Evolutionary conservation across 2,329 filamentous ascomycete species (phyloP).

Genomic region (Penicillium sp.): DNA sequence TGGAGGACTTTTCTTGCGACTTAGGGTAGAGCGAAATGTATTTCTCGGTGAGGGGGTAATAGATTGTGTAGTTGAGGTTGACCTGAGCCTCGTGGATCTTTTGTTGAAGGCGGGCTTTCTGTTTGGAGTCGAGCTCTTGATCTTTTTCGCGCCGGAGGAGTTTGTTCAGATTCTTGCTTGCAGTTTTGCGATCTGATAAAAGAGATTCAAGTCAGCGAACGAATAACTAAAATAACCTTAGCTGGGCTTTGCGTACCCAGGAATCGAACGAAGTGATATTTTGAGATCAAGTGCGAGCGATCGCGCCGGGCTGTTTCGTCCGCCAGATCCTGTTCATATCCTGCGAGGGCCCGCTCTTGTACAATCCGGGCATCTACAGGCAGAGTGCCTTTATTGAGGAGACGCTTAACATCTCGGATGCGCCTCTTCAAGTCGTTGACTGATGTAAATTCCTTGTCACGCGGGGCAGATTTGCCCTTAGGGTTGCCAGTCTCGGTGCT

Average conservation of each 20-base stretch:
- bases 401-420: slow-evolving; percentile 57
- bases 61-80: slow-evolving; percentile 64
- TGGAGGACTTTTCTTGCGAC: slow-evolving; percentile 27
- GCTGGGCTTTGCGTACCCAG: slow-evolving; percentile 45
- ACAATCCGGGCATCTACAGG: slow-evolving; percentile 58
- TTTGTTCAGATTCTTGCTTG: slow-evolving; percentile 40
- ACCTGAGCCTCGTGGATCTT: slow-evolving; percentile 54
- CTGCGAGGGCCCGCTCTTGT: slow-evolving; percentile 60
- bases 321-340: slow-evolving; percentile 57
- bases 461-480: slow-evolving; percentile 24
- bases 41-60: slow-evolving; percentile 60
- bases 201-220: background rate
- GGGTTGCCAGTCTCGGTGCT: slow-evolving; percentile 5
- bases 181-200: slow-evolving; percentile 42
- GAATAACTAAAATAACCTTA: background rate
- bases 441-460: slow-evolving; percentile 34
- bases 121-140: slow-evolving; percentile 25
- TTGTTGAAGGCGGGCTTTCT: slow-evolving; percentile 28
- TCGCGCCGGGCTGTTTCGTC: slow-evolving; percentile 51
- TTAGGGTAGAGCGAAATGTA: slow-evolving; percentile 59
- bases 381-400: slow-evolving; percentile 52
- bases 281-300: slow-evolving; percentile 58
- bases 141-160: slow-evolving; percentile 42
- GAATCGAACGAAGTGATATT: slow-evolving; percentile 68
- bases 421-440: slow-evolving; percentile 56